Evolutionary conservation across 2,329 filamentous ascomycete genomes (phyloP).

Genomic region (Fusarium nurragi): DNA sequence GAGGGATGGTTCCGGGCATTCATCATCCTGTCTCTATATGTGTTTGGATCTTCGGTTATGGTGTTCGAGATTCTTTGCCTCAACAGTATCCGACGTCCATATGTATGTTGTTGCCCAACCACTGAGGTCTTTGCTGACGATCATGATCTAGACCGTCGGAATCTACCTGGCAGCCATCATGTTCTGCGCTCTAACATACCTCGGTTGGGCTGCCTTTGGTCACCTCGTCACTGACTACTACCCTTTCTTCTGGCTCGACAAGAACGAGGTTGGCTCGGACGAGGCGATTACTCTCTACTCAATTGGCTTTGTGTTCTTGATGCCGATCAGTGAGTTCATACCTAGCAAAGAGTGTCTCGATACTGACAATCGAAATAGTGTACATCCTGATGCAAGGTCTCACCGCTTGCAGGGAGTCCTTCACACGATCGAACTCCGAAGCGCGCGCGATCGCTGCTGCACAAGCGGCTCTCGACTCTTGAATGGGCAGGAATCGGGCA

Average conservation of each 20-base stretch:
- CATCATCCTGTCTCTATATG: slow-evolving; percentile 58
- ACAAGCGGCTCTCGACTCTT: slow-evolving; percentile 37
- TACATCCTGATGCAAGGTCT: slow-evolving; percentile 61
- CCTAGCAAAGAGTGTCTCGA: background rate
- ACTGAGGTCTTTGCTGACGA: slow-evolving; percentile 7
- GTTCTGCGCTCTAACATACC: slow-evolving; percentile 55
- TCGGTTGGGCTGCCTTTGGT: slow-evolving; percentile 61
- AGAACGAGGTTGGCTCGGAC: slow-evolving; percentile 53
- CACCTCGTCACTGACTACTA: slow-evolving; percentile 56
- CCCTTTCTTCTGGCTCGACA: slow-evolving; percentile 63
- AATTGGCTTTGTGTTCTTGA: slow-evolving; percentile 56
- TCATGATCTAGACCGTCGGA: slow-evolving; percentile 53
- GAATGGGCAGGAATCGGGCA: slow-evolving; percentile 5
- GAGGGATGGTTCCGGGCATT: slow-evolving; percentile 60
- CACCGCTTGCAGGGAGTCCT: slow-evolving; percentile 58
- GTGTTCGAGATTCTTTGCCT: slow-evolving; percentile 58
- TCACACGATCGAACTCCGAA: slow-evolving; percentile 44
- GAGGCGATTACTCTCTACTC: slow-evolving; percentile 57
- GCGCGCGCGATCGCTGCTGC: slow-evolving; percentile 40
- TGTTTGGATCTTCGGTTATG: slow-evolving; percentile 55
- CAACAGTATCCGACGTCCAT: slow-evolving; percentile 64
- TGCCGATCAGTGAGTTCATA: slow-evolving; percentile 55
- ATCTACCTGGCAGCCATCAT: slow-evolving; percentile 56
- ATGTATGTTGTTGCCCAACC: slow-evolving; percentile 49
- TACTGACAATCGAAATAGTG: slow-evolving; percentile 49